These are phyloP conservation scores for Arabis alpina DNA, from an alignment of 345 rosid species.

Conservation along the genomic window DNA sequence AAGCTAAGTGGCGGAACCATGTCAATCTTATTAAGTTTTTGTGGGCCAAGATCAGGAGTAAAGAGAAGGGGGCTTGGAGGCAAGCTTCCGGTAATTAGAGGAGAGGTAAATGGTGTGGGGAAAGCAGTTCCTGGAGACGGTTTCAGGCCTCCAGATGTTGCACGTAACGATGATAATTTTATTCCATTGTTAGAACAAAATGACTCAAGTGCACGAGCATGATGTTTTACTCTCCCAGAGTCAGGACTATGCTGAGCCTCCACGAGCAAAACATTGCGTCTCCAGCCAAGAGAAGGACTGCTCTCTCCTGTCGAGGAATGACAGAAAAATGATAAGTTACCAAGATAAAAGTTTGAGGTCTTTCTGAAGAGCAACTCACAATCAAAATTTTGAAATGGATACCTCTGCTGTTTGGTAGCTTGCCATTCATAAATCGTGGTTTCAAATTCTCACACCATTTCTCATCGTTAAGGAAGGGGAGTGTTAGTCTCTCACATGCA, in stretches of 20 bases:
- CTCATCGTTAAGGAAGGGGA: conserved; percentile 82
- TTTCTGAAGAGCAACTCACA: conserved; percentile 22
- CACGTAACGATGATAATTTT: conserved; percentile 65
- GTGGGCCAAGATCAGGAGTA: conserved; percentile 82
- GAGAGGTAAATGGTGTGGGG: conserved; percentile 88
- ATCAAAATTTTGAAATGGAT: conserved; percentile 12
- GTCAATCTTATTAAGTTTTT: conserved; percentile 74
- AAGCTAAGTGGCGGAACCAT: conserved; percentile 93
- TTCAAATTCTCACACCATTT: conserved; percentile 65
- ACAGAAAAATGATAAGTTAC: conserved; percentile 37
- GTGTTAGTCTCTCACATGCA: conserved; percentile 70
- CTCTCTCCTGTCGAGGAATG: conserved; percentile 52
- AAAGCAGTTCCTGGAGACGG: conserved; percentile 61
- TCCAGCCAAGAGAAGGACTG: conserved; percentile 90
- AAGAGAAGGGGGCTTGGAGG: conserved; percentile 89
- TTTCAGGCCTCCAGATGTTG: conserved; percentile 59
- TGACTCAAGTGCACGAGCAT: conserved; percentile 89
- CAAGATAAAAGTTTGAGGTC: conserved; percentile 24
- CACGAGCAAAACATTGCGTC: conserved; percentile 87
- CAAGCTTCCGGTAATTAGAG: conserved; percentile 87
- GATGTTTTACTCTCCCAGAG: conserved; percentile 77
- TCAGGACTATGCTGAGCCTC: conserved; percentile 94
- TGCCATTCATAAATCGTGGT: conserved; percentile 45
- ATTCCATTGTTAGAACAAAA: conserved; percentile 75
- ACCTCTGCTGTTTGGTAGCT: conserved; percentile 43